A percentile compares a stretch with the other conserved stretches of the same genome.
Evolutionary conservation across 352 stramenopile species (phyloP).

Genomic region (Aphanomyces euteiches): DNA sequence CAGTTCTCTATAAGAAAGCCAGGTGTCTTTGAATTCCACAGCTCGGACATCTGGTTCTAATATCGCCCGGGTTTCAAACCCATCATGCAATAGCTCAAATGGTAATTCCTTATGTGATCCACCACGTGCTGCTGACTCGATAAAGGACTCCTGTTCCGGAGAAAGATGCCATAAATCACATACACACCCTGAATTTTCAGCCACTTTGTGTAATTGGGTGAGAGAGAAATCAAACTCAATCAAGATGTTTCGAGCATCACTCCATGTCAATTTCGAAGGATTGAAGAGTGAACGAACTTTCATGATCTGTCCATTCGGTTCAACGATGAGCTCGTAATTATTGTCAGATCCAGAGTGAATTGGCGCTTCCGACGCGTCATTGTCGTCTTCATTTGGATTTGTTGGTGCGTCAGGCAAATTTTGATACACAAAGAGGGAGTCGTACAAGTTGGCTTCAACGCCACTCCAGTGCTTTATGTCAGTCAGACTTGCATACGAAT

Average conservation of each 20-base stretch:
- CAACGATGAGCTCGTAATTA: not conserved
- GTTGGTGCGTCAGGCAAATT: not conserved
- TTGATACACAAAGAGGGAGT: constrained; percentile 5
- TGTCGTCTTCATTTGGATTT: too few species aligned
- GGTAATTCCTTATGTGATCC: not conserved
- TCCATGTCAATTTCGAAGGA: not conserved
- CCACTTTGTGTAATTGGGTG: not conserved
- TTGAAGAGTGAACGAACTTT: not conserved
- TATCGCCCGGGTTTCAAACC: constrained; percentile 1
- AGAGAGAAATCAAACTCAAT: not conserved
- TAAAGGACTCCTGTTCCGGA: not conserved
- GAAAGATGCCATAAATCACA: not conserved
- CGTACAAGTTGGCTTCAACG: not conserved
- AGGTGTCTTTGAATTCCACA: constrained; percentile 28
- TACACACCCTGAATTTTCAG: not conserved
- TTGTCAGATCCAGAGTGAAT: not conserved
- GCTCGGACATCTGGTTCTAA: constrained; percentile 30
- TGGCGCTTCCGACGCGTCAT: not conserved
- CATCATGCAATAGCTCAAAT: not conserved
- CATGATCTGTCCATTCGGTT: not conserved
- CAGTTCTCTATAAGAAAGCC: constrained; percentile 37
- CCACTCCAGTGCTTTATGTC: constrained; percentile 1
- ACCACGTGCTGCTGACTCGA: not conserved
- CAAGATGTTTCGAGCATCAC: not conserved
- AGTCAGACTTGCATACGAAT: not conserved